Percentiles rank a stretch among this genome's conserved stretches.
Conservation (phyloP, 257 asterid species). For the Solanum microdontum region DNA sequence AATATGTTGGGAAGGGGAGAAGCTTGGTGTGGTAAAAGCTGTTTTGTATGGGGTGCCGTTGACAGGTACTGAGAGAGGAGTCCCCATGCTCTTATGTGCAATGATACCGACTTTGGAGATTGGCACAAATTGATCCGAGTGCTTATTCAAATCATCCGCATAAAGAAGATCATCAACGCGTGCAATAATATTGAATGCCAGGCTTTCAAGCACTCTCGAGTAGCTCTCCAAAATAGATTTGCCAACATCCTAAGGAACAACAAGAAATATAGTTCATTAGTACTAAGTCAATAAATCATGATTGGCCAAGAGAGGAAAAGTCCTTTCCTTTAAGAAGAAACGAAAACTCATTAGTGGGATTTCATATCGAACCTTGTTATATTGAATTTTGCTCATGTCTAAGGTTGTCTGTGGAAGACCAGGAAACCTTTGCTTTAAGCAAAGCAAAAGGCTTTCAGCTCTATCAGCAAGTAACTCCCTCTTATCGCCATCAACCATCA, state of each 20-base stretch:
- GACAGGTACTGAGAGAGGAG: conserved; percentile 16
- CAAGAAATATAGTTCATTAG: background rate
- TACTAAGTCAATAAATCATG: background rate
- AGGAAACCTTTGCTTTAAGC: conserved; percentile 59
- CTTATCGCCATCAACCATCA: conserved; percentile 52
- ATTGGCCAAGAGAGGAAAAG: background rate
- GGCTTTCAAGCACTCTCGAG: conserved; percentile 75
- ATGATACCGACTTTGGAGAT: conserved; percentile 45
- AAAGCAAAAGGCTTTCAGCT: conserved; percentile 61
- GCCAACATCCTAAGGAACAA: conserved; percentile 55
- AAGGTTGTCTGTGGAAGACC: conserved; percentile 76
- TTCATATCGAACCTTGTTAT: conserved; percentile 44
- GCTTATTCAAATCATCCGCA: conserved; percentile 64
- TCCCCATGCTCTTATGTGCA: conserved; percentile 27
- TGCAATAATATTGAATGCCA: conserved; percentile 68
- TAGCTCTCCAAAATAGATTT: conserved; percentile 74
- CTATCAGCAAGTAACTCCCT: conserved; percentile 46
- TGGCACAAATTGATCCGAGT: conserved; percentile 48
- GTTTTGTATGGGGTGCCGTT: conserved; percentile 21
- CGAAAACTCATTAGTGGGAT: background rate
- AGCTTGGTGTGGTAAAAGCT: conserved; percentile 38
- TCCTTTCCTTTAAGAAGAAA: background rate
- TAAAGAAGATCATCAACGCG: conserved; percentile 64
- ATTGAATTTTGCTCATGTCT: conserved; percentile 72
- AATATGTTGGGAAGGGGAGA: conserved; percentile 33